Evolutionary conservation across 2,329 filamentous ascomycete species (phyloP).

Genomic region (Spiromastix sp.): DNA sequence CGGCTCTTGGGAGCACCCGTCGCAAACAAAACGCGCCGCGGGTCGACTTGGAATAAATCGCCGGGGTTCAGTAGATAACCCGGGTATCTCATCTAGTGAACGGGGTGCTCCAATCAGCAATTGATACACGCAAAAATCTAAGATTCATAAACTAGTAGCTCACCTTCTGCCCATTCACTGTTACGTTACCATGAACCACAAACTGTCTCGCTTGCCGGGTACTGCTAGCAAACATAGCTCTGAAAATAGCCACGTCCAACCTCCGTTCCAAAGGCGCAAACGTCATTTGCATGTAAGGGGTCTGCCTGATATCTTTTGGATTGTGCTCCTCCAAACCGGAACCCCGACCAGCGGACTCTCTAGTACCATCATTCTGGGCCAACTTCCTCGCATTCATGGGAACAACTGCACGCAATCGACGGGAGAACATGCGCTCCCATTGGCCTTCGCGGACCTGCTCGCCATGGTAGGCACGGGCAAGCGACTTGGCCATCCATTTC

Average conservation of each 20-base stretch:
- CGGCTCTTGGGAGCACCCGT: slow-evolving; percentile 63
- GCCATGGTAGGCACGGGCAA: slow-evolving; percentile 80
- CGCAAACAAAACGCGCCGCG: slow-evolving; percentile 77
- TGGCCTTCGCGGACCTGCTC: slow-evolving; percentile 87
- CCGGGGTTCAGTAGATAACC: slow-evolving; percentile 93
- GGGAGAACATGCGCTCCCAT: slow-evolving; percentile 88
- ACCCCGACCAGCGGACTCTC: slow-evolving; percentile 73
- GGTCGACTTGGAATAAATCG: slow-evolving; percentile 94
- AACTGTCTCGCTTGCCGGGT: slow-evolving; percentile 88
- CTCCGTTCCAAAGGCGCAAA: slow-evolving; percentile 85
- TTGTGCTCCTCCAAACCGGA: slow-evolving; percentile 47
- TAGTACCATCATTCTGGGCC: slow-evolving; percentile 69
- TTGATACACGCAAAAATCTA: no score
- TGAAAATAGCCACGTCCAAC: slow-evolving; percentile 88
- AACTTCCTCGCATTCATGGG: slow-evolving; percentile 76
- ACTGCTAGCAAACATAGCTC: slow-evolving; percentile 88
- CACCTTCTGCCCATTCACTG: slow-evolving; percentile 93
- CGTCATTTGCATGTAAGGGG: slow-evolving; percentile 93
- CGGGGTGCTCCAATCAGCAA: neutral
- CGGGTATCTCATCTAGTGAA: slow-evolving; percentile 75
- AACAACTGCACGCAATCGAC: slow-evolving; percentile 69
- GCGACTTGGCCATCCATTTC: slow-evolving; percentile 87
- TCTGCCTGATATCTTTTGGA: slow-evolving; percentile 32
- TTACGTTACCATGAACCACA: slow-evolving; percentile 84
- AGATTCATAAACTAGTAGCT: slow-evolving; percentile 11